These are phyloP conservation scores for Silene noctiflora DNA, from an alignment of 179 eudicot genomes.

Conservation along the genomic window DNA sequence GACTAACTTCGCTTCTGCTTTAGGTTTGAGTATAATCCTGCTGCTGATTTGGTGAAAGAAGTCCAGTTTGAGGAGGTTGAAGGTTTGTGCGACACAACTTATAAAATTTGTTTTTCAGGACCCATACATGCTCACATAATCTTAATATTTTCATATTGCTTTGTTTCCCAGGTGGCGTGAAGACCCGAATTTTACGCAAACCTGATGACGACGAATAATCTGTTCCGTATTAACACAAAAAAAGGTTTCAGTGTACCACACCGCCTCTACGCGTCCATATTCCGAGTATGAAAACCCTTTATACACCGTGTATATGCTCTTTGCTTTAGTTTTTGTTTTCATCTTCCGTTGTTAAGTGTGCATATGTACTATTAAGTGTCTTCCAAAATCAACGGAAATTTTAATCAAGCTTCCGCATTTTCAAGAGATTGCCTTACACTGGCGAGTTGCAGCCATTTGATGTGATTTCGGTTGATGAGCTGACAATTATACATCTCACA, in stretches of 20 bases:
- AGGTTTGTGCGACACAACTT: conserved; percentile 40
- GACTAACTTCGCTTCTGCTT: not conserved
- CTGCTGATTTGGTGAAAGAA: conserved; percentile 79
- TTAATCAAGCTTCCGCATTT: conserved; percentile 8
- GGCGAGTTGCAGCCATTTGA: conserved; percentile 19
- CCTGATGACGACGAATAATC: conserved; percentile 24
- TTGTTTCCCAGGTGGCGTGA: conserved; percentile 51
- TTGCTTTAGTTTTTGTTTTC: not conserved
- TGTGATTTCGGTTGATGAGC: conserved; percentile 32
- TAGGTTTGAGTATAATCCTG: conserved; percentile 79
- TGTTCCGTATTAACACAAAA: not conserved
- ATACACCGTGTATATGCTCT: conserved; percentile 21
- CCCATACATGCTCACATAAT: not conserved
- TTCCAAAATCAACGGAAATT: conserved; percentile 5
- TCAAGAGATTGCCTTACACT: conserved; percentile 3
- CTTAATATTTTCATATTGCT: not conserved
- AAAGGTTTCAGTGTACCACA: not conserved
- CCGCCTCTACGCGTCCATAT: conserved; percentile 12
- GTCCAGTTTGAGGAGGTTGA: conserved; percentile 78
- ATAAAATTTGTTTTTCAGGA: not conserved
- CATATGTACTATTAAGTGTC: conserved; percentile 20
- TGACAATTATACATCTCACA: conserved; percentile 28
- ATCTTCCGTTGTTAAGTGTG: conserved; percentile 13
- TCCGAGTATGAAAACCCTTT: conserved; percentile 18
- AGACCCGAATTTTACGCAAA: conserved; percentile 48